phyloP scores from a whole-genome alignment of 495 filamentous ascomycete species.

The Hypoxylon intermedium region DNA sequence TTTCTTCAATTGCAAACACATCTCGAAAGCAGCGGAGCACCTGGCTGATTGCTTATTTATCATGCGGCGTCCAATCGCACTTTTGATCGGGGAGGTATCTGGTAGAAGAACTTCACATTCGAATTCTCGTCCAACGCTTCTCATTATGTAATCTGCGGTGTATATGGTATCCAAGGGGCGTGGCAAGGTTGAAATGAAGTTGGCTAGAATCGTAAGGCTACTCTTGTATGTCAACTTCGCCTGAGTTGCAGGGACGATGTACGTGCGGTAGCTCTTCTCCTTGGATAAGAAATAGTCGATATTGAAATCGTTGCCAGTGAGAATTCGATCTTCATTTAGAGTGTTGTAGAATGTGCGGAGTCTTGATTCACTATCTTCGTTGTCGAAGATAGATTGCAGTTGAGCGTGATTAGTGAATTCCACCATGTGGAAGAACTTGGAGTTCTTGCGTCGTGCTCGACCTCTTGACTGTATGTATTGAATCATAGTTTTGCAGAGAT shows the following conservation, averaged over 20 bases:
- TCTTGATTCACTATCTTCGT: slow-evolving; percentile 57
- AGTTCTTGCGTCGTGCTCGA: slow-evolving; percentile 78
- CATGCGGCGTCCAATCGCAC: slow-evolving; percentile 65
- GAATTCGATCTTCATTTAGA: slow-evolving; percentile 75
- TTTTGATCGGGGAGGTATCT: slow-evolving; percentile 72
- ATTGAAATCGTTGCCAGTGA: slow-evolving; percentile 67
- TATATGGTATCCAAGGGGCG: slow-evolving; percentile 62
- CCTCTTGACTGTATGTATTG: slow-evolving; percentile 96
- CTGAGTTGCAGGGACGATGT: slow-evolving; percentile 69
- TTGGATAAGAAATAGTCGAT: slow-evolving; percentile 62
- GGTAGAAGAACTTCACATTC: slow-evolving; percentile 85
- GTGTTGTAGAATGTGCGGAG: slow-evolving; percentile 78
- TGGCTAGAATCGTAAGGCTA: slow-evolving; percentile 68
- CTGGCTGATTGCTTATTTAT: slow-evolving; percentile 80
- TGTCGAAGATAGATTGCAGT: slow-evolving; percentile 60
- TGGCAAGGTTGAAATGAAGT: slow-evolving; percentile 64
- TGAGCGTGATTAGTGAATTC: slow-evolving; percentile 72
- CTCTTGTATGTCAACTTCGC: slow-evolving; percentile 83
- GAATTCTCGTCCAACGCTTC: slow-evolving; percentile 64
- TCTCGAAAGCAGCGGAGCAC: slow-evolving; percentile 86
- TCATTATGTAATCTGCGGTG: slow-evolving; percentile 70
- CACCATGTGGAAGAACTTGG: slow-evolving; percentile 84
- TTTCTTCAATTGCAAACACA: slow-evolving; percentile 74
- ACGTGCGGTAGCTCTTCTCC: slow-evolving; percentile 63
- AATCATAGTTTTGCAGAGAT: slow-evolving; percentile 90